phyloP scores from a whole-genome alignment of 192 early-diverging fungal genomes.

The Coemansia sp. region DNA sequence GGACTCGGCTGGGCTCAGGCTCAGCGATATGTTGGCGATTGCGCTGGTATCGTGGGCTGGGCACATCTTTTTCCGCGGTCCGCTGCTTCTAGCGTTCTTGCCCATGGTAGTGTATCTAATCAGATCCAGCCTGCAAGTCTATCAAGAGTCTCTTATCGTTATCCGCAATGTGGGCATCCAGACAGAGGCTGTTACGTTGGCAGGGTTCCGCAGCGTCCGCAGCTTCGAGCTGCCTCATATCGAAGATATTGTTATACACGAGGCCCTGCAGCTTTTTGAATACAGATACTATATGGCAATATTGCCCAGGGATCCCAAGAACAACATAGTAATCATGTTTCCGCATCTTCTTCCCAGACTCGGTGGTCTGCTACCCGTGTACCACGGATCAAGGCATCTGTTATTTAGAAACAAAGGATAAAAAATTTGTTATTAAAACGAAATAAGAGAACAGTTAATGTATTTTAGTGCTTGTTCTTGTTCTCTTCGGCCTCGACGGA shows the following conservation, averaged over 20 bases:
- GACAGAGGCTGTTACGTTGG: slow-evolving; percentile 35
- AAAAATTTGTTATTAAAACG: slow-evolving; percentile 3
- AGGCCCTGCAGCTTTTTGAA: slow-evolving; percentile 44
- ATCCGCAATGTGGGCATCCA: slow-evolving; percentile 51
- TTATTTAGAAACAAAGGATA: slow-evolving; percentile 12
- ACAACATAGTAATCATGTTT: slow-evolving; percentile 43
- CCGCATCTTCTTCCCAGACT: slow-evolving; percentile 42
- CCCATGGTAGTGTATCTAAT: slow-evolving; percentile 38
- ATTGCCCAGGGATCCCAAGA: slow-evolving; percentile 22
- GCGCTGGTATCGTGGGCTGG: slow-evolving; percentile 47
- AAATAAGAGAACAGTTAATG: neutral
- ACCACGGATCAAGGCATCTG: slow-evolving; percentile 40
- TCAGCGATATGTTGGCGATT: slow-evolving; percentile 41
- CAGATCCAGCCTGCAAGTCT: slow-evolving; percentile 36
- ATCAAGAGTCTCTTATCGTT: slow-evolving; percentile 44
- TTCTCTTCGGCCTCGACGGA: slow-evolving; percentile 49
- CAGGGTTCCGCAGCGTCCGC: slow-evolving; percentile 28
- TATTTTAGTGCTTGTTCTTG: slow-evolving; percentile 18
- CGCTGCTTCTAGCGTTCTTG: slow-evolving; percentile 23
- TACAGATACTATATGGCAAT: slow-evolving; percentile 55
- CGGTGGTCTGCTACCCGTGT: slow-evolving; percentile 34
- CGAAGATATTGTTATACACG: slow-evolving; percentile 45
- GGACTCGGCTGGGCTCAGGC: slow-evolving; percentile 26
- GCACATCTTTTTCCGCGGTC: slow-evolving; percentile 47
- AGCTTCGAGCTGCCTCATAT: slow-evolving; percentile 40